Evolutionary conservation across 805 yeast genomes (phyloP).

Genomic region (Suhomyces canberraensis): DNA sequence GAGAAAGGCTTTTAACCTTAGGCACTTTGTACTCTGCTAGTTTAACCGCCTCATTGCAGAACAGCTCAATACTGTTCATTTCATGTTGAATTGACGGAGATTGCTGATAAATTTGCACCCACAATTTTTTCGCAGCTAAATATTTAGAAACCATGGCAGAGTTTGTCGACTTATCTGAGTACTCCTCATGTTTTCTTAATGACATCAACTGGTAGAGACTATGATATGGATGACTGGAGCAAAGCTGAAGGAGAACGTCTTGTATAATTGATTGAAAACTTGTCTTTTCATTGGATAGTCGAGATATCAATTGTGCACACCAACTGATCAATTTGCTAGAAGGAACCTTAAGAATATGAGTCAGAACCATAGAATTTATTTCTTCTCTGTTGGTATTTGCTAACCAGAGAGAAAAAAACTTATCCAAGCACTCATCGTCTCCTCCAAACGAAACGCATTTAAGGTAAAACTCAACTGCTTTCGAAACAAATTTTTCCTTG

Average conservation of each 20-base stretch:
- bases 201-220: constrained; percentile 62
- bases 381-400: constrained; percentile 48
- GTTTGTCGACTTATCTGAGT: constrained; percentile 22
- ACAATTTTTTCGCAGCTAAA: constrained; percentile 45
- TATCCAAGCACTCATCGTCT: constrained; percentile 60
- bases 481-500: constrained; percentile 42
- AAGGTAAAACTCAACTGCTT: constrained; percentile 60
- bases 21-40: constrained; percentile 48
- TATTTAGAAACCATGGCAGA: constrained; percentile 48
- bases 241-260: constrained; percentile 43
- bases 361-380: constrained; percentile 42
- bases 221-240: constrained; percentile 68
- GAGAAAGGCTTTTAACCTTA: constrained; percentile 27
- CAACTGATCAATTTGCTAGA: constrained; percentile 67
- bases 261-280: constrained; percentile 57
- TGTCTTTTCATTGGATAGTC: constrained; percentile 49
- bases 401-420: constrained; percentile 83
- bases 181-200: constrained; percentile 43
- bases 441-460: constrained; percentile 46
- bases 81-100: constrained; percentile 23
- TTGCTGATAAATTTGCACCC: constrained; percentile 35
- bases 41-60: constrained; percentile 49
- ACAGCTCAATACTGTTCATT: constrained; percentile 44
- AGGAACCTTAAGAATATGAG: constrained; percentile 45
- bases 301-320: constrained; percentile 77